Evolutionary conservation across 345 rosid species (phyloP).

Genomic region (Lepidium aucheri): DNA sequence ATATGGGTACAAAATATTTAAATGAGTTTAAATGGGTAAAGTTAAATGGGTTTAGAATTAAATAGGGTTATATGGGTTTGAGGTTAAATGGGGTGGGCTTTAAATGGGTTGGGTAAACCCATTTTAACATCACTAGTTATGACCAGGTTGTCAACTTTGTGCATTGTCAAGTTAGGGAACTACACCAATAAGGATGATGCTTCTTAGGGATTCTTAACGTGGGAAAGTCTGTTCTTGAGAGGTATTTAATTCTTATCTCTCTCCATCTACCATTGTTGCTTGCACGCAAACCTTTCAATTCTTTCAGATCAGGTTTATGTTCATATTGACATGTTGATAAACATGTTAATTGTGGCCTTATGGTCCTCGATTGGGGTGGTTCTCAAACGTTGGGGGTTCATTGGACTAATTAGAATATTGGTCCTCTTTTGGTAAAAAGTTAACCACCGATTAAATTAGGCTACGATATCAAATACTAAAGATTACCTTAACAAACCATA

Average conservation of each 20-base stretch:
- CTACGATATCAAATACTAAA: neutral
- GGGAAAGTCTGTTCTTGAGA: constrained; percentile 59
- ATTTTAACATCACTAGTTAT: no score
- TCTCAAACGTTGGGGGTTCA: neutral
- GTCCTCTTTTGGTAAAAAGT: neutral
- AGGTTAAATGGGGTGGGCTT: no score
- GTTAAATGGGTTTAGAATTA: no score
- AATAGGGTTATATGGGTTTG: no score
- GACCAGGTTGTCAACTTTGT: constrained; percentile 38
- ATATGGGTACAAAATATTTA: no score
- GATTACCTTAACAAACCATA: neutral
- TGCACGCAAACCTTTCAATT: neutral
- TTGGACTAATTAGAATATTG: neutral
- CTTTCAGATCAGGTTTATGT: neutral
- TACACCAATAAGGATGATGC: constrained; percentile 39
- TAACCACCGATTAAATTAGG: constrained; percentile 10
- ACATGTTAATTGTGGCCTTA: neutral
- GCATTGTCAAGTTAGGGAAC: constrained; percentile 30
- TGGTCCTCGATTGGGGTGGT: neutral
- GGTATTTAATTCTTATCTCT: constrained; percentile 29
- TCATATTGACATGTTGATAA: constrained; percentile 33
- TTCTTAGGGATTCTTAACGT: constrained; percentile 60
- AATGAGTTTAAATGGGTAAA: no score
- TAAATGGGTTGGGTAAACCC: no score
- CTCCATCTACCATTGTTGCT: neutral